Evolutionary conservation across 208 protist species (phyloP).

Genomic region (Herpetomonas samuelpessoai): DNA sequence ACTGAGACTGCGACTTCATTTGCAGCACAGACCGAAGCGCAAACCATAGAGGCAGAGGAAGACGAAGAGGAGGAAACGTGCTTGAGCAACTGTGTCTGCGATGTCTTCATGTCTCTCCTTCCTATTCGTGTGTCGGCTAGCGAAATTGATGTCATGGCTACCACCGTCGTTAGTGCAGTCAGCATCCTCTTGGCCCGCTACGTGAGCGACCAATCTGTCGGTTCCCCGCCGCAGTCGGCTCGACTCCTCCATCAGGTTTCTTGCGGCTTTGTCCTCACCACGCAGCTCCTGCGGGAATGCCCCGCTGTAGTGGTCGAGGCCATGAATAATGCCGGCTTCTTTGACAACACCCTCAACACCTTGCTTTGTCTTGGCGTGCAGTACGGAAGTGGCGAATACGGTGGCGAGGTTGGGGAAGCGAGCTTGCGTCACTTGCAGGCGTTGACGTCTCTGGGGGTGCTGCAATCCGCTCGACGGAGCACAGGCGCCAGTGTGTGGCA

Average conservation of each 20-base stretch:
- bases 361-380: conserved; percentile 11
- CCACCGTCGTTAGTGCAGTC: background rate
- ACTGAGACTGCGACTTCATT: too few species aligned
- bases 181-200: conserved; percentile 14
- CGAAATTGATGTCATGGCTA: background rate
- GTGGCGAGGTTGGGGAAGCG: background rate
- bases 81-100: background rate
- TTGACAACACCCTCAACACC: conserved; percentile 39
- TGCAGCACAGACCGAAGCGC: too few species aligned
- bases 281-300: conserved; percentile 30
- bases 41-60: too few species aligned
- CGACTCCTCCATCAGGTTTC: conserved; percentile 35
- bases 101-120: background rate
- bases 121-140: background rate
- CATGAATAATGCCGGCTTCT: conserved; percentile 62
- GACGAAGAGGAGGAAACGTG: background rate
- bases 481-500: too few species aligned
- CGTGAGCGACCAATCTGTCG: background rate
- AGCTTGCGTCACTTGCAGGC: background rate
- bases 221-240: conserved; percentile 7
- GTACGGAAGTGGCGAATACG: background rate
- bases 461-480: background rate
- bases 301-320: conserved; percentile 28
- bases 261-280: conserved; percentile 43
- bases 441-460: background rate